These are phyloP conservation scores for Pholiota microspora DNA, from an alignment of 768 basidiomycete genomes.

Conservation along the genomic window DNA sequence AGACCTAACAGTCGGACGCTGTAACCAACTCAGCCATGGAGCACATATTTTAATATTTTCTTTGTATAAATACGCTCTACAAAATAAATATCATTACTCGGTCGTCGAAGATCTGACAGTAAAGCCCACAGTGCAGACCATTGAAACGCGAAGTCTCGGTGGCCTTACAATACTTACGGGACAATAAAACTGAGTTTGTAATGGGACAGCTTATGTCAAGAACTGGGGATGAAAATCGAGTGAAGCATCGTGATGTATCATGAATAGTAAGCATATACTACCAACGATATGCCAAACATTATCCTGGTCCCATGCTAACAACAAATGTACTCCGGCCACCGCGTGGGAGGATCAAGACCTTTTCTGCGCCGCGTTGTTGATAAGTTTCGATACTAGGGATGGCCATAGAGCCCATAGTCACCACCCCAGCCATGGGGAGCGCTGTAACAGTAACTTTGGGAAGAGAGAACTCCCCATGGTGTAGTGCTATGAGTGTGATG, in stretches of 20 bases:
- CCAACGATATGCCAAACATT: not conserved
- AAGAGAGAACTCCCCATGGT: conserved; percentile 76
- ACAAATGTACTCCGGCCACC: conserved; percentile 82
- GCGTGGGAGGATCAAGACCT: conserved; percentile 77
- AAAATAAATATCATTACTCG: too few relatives aligned
- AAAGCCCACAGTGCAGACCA: too few relatives aligned
- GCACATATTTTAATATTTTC: conserved; percentile 31
- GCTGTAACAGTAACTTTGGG: conserved; percentile 72
- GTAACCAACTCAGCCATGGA: conserved; percentile 79
- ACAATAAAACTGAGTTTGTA: too few relatives aligned
- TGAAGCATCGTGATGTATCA: too few relatives aligned
- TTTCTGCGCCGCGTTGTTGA: conserved; percentile 83
- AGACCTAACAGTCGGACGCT: conserved; percentile 69
- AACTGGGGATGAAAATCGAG: too few relatives aligned
- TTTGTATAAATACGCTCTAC: too few relatives aligned
- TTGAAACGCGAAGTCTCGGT: too few relatives aligned
- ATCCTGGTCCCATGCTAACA: conserved; percentile 62
- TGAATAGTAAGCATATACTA: too few relatives aligned
- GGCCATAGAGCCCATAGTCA: conserved; percentile 56
- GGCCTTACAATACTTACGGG: too few relatives aligned
- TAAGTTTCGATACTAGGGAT: conserved; percentile 75
- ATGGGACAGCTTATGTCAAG: too few relatives aligned
- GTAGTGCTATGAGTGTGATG: conserved; percentile 82
- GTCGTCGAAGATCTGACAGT: too few relatives aligned
- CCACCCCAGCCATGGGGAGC: conserved; percentile 47